These are phyloP conservation scores for Colletotrichum sidae DNA, from an alignment of 2,329 filamentous ascomycete species.

Conservation along the genomic window DNA sequence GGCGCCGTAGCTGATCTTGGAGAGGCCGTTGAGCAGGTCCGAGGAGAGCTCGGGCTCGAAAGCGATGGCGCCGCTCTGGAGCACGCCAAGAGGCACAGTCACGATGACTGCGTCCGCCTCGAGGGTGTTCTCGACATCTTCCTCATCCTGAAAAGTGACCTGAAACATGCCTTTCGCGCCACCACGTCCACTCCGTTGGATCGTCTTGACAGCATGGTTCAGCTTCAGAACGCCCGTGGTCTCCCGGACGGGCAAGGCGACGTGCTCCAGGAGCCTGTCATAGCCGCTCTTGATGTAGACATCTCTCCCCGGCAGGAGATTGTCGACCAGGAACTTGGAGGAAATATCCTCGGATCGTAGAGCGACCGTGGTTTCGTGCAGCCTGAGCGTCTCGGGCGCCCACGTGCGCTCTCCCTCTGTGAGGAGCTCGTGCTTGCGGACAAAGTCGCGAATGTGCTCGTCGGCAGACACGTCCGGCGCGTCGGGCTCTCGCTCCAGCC, in stretches of 20 bases:
- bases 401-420: constrained; percentile 11
- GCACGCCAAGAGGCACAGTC: constrained; percentile 12
- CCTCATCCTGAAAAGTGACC: background rate
- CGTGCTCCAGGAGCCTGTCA: constrained; percentile 4
- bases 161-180: background rate
- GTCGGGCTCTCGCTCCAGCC: background rate
- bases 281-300: constrained; percentile 17
- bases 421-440: constrained; percentile 12
- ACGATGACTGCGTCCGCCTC: constrained; percentile 10
- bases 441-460: constrained; percentile 8
- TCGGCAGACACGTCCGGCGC: constrained; percentile 7
- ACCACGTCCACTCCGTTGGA: background rate
- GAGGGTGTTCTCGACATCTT: background rate
- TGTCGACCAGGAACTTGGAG: constrained; percentile 1
- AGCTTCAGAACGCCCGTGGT: constrained; percentile 5
- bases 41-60: constrained; percentile 3
- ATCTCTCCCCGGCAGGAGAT: constrained; percentile 5
- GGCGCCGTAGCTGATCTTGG: constrained; percentile 7
- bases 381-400: constrained; percentile 15
- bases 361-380: background rate
- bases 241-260: constrained; percentile 2
- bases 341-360: constrained; percentile 5
- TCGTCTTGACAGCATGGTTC: background rate
- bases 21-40: background rate
- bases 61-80: background rate